Evolutionary conservation across 176 grass and related monocot species (phyloP).

Genomic region (Cocos nucifera): DNA sequence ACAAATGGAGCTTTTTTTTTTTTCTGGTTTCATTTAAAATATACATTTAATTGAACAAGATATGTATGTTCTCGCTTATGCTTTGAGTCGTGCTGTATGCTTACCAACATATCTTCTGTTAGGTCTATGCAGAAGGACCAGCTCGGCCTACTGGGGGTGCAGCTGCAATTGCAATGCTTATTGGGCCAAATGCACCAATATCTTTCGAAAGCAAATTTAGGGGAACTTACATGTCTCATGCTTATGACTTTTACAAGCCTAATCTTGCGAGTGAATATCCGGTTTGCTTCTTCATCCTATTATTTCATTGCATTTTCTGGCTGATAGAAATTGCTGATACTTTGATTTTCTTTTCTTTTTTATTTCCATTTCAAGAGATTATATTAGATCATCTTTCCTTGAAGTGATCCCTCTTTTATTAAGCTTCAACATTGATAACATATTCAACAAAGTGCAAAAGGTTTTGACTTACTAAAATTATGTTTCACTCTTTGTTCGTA

Average conservation of each 20-base stretch:
- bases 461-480: too few relatives aligned
- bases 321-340: background rate
- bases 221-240: constrained; percentile 87
- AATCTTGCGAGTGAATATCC: constrained; percentile 98
- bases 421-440: too few relatives aligned
- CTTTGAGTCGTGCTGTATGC: too few relatives aligned
- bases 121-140: constrained; percentile 96
- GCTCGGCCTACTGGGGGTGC: constrained; percentile 88
- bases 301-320: constrained; percentile 5
- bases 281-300: constrained; percentile 31
- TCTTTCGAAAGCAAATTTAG: constrained; percentile 90
- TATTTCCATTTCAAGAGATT: too few relatives aligned
- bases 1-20: too few relatives aligned
- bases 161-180: constrained; percentile 89
- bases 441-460: too few relatives aligned
- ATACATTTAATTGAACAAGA: too few relatives aligned
- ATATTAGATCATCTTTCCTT: too few relatives aligned
- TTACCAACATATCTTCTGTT: constrained; percentile 20
- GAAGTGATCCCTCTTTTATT: too few relatives aligned
- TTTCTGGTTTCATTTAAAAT: too few relatives aligned
- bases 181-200: constrained; percentile 94
- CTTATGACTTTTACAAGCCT: constrained; percentile 96
- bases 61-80: too few relatives aligned
- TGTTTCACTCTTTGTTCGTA: too few relatives aligned
- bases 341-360: background rate